Evolutionary conservation across 2,329 filamentous ascomycete genomes (phyloP).

Genomic region (Penicillium decumbens): DNA sequence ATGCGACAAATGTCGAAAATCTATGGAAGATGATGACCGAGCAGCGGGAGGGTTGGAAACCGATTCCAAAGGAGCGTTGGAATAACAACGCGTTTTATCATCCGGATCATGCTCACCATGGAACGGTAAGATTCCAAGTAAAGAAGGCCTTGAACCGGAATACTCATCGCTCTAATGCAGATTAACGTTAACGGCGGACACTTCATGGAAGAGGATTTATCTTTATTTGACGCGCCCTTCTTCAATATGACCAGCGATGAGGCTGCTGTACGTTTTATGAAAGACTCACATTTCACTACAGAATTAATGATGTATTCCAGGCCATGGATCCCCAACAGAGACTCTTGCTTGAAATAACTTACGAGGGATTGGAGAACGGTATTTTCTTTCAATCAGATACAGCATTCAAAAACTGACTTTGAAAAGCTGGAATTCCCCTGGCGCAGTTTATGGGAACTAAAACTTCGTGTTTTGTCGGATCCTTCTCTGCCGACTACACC

Average conservation of each 20-base stretch:
- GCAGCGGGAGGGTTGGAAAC: slow-evolving; percentile 19
- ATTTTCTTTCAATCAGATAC: not conserved
- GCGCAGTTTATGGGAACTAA: slow-evolving; percentile 23
- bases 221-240: slow-evolving; percentile 32
- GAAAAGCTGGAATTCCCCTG: slow-evolving; percentile 27
- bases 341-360: slow-evolving; percentile 28
- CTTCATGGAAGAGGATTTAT: slow-evolving; percentile 26
- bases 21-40: slow-evolving; percentile 24
- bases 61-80: slow-evolving; percentile 20
- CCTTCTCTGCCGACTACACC: slow-evolving; percentile 28
- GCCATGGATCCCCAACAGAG: slow-evolving; percentile 32
- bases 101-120: slow-evolving; percentile 22
- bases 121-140: slow-evolving; percentile 17
- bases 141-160: not conserved
- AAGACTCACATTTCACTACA: too few species aligned
- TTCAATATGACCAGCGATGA: slow-evolving; percentile 33
- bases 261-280: slow-evolving; percentile 20
- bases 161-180: slow-evolving; percentile 4
- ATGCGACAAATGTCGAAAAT: slow-evolving; percentile 17
- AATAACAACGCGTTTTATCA: slow-evolving; percentile 26
- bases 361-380: slow-evolving; percentile 31
- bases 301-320: not conserved
- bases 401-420: not conserved
- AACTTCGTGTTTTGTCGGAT: slow-evolving; percentile 31
- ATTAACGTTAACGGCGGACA: slow-evolving; percentile 26